Percentiles rank a stretch among this genome's conserved stretches.
Evolutionary conservation across 139 green algal genomes (phyloP).

Genomic region (Limnomonas spitsbergensis): DNA sequence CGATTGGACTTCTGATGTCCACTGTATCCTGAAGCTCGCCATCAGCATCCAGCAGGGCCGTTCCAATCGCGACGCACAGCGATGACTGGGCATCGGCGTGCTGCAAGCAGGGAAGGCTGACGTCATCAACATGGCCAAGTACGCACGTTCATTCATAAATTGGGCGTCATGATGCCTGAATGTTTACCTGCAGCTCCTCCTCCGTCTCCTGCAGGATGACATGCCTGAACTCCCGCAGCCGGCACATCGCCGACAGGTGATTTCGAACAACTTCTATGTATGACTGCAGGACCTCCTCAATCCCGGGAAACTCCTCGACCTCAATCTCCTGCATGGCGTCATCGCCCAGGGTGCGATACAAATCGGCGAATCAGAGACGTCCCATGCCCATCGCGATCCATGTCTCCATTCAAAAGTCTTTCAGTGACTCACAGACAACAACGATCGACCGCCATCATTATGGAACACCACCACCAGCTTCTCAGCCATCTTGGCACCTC

Average conservation of each 20-base stretch:
- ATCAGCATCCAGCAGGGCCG: background rate
- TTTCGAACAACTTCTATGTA: background rate
- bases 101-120: background rate
- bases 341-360: no score
- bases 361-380: no score
- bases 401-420: no score
- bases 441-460: slow-evolving; percentile 5
- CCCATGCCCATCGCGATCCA: no score
- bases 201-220: slow-evolving; percentile 11
- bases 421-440: background rate
- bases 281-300: background rate
- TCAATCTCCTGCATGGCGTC: slow-evolving; percentile 1
- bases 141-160: no score
- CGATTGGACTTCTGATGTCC: background rate
- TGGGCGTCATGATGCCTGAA: no score
- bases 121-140: no score
- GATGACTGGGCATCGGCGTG: background rate
- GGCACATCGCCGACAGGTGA: background rate
- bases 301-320: slow-evolving; percentile 8
- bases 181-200: slow-evolving; percentile 2
- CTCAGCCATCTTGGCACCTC: background rate
- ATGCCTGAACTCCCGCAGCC: background rate
- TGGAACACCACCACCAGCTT: background rate
- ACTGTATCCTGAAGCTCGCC: background rate
- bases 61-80: background rate